A percentile compares a stretch with the other conserved stretches of the same genome.
phyloP scores from a whole-genome alignment of 352 stramenopile species.

The Pythium scleroteichum region DNA sequence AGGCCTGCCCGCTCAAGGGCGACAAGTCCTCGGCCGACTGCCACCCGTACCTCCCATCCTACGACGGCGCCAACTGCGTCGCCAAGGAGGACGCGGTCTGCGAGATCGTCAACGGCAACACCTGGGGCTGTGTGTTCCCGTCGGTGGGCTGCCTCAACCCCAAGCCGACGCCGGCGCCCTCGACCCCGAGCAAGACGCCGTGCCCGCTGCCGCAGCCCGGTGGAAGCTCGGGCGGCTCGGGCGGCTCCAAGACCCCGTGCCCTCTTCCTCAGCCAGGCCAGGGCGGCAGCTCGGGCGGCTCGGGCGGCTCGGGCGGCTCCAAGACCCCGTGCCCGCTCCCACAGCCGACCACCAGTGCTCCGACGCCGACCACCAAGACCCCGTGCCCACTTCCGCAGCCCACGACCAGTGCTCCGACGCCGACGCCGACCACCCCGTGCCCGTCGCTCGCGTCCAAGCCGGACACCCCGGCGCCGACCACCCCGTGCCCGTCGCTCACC shows the following conservation, averaged over 20 bases:
- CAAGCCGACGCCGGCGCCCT: constrained; percentile 15
- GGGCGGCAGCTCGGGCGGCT: constrained; percentile 1
- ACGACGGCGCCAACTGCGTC: constrained; percentile 24
- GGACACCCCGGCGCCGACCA: constrained; percentile 2
- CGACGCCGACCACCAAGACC: constrained; percentile 11
- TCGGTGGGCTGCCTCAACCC: constrained; percentile 22
- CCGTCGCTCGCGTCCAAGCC: constrained; percentile 19
- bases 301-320: neutral
- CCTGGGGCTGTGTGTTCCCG: constrained; percentile 37
- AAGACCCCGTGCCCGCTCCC: constrained; percentile 6
- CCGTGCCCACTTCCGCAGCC: constrained; percentile 13
- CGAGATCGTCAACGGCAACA: constrained; percentile 18
- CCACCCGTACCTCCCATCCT: constrained; percentile 31
- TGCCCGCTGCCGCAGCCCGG: neutral
- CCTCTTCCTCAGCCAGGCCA: constrained; percentile 12
- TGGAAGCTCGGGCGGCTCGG: constrained; percentile 4
- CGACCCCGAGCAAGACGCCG: constrained; percentile 1
- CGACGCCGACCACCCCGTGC: constrained; percentile 13
- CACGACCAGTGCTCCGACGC: constrained; percentile 1
- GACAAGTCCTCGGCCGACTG: constrained; percentile 27
- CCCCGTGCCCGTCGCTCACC: constrained; percentile 20
- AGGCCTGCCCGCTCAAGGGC: constrained; percentile 29
- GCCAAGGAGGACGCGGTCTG: constrained; percentile 34
- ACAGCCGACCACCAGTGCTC: constrained; percentile 11
- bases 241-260: constrained; percentile 11